Evolutionary conservation across 2,329 filamentous ascomycete genomes (phyloP), one percentile per base, ranked within the genome.

Genomic region (Sporothrix dimorphospora): DNA sequence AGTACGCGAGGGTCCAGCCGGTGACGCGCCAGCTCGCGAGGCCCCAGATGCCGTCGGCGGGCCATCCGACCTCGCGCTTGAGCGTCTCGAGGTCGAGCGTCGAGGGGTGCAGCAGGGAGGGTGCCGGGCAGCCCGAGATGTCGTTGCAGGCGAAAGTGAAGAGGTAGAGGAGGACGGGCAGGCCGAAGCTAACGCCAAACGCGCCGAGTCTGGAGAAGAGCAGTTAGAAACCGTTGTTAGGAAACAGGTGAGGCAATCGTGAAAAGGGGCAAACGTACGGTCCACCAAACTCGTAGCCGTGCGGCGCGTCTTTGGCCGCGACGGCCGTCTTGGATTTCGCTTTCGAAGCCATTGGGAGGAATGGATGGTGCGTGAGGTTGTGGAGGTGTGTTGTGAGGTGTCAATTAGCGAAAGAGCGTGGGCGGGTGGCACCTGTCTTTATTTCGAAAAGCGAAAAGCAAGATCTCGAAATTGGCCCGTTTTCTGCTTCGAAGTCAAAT

Each of bases 81-180:
- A 98, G 83, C 77, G 88, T 87, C 24, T 91, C 88, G 65, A 94
- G 83, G 55, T 90, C 90, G 73, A 97, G 83, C 9, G 88, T 91
- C 72, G 87, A 90, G 42, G 92, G 94, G 76, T 87, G 86, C 49
- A 97, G 86, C 9, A 95, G 85, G 4, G 92, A 94, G 3, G 94
- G 94, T 2, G 93, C 91, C 63, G 95, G 96, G 79, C 96, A 98
- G 72, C 96, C 95, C 9, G 93, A 91, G 75, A 97, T 85, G 80
- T 98, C 94, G 83, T 98, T 98, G 87, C 95, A 98, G 77, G 91
- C 85, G 79, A 98, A 97, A 63, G 90, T 87, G 79, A 95, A 91
- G 77, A 90, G 80, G 82, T 96, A 97, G 77, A 94, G 88, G 75
- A 94, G 86, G 55, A 94, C 73, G 0, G 95, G 95, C 0, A 98